Evolutionary conservation across 441 rosid species (phyloP).

Genomic region (Rhodomyrtus psidioides): DNA sequence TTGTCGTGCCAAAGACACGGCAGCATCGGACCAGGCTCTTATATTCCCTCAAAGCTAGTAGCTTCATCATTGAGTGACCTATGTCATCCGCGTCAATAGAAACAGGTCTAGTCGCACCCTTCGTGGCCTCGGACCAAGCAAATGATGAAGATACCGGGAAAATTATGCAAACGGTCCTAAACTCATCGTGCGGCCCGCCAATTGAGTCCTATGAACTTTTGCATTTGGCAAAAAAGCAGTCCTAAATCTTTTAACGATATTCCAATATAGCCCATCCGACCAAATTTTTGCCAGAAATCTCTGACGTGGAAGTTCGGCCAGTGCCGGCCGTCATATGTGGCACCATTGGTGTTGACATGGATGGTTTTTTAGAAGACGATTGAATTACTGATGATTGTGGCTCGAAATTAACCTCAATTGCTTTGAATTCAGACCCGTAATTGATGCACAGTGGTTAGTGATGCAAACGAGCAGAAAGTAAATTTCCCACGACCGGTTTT

Average conservation of each 20-base stretch:
- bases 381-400: background rate
- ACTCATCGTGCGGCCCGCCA: rapidly evolving
- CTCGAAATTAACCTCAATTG: background rate
- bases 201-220: background rate
- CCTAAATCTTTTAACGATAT: background rate
- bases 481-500: background rate
- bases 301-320: background rate
- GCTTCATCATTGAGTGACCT: background rate
- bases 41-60: background rate
- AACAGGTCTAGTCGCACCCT: background rate
- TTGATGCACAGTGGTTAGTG: background rate
- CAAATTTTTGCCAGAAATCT: background rate
- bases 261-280: background rate
- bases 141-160: background rate
- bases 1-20: background rate
- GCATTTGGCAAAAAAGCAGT: background rate
- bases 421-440: background rate
- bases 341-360: too few relatives aligned
- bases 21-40: background rate
- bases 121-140: background rate
- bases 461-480: background rate
- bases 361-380: background rate
- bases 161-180: rapidly evolving
- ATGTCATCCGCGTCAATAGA: background rate
- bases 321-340: too few relatives aligned